Evolutionary conservation across 2,329 filamentous ascomycete genomes (phyloP).

Genomic region (Rugonectria rugulosa): DNA sequence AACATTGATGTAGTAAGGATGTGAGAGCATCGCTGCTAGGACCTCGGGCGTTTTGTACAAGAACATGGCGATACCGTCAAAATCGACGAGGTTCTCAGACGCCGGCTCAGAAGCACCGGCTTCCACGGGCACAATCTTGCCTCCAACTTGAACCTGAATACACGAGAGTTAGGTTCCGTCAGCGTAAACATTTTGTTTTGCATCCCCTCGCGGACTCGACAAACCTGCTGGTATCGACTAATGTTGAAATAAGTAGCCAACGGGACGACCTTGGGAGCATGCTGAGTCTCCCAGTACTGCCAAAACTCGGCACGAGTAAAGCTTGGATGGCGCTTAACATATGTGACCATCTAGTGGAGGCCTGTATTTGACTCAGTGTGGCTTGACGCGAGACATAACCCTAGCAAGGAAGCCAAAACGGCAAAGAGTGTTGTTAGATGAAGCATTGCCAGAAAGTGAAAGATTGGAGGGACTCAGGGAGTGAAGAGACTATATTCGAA

Average conservation of each 20-base stretch:
- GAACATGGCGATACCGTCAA: conserved; percentile 43
- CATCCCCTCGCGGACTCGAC: neutral
- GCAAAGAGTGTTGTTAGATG: conserved; percentile 8
- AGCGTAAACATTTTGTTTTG: neutral
- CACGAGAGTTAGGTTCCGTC: neutral
- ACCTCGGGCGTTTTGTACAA: conserved; percentile 34
- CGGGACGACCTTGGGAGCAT: conserved; percentile 40
- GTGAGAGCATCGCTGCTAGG: conserved; percentile 35
- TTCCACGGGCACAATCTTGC: conserved; percentile 36
- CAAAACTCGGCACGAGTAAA: conserved; percentile 39
- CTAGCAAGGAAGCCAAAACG: conserved; percentile 7
- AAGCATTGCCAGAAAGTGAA: conserved; percentile 13
- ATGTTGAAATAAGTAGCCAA: conserved; percentile 39
- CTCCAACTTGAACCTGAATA: conserved; percentile 37
- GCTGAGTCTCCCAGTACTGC: conserved; percentile 41
- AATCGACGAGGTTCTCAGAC: conserved; percentile 34
- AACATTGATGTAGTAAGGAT: conserved; percentile 40
- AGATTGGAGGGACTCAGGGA: neutral
- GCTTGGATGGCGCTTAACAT: conserved; percentile 39
- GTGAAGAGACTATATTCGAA: neutral
- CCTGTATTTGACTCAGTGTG: conserved; percentile 51
- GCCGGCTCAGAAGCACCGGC: conserved; percentile 24
- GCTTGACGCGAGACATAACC: conserved; percentile 36
- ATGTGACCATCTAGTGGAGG: conserved; percentile 39
- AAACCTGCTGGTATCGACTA: conserved; percentile 40